Conservation (phyloP, 2,329 filamentous ascomycete genomes). For the Nannizzia gypsea region DNA sequence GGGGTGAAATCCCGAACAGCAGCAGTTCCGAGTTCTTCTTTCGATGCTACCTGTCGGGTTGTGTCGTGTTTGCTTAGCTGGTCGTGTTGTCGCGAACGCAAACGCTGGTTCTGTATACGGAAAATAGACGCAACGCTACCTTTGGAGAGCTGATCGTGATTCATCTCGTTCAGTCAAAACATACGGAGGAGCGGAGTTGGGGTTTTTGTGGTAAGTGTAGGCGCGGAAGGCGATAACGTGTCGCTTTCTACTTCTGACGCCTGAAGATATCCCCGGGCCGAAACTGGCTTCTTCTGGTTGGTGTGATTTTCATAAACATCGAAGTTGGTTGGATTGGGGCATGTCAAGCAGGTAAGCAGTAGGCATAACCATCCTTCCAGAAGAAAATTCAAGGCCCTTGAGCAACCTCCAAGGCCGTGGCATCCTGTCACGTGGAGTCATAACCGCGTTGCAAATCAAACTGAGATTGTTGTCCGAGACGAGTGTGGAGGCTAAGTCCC, state of each 20-base stretch:
- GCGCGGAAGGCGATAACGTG: neutral
- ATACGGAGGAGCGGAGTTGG: neutral
- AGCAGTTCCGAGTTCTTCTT: neutral
- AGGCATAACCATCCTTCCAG: neutral
- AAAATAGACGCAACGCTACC: neutral
- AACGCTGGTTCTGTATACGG: no score
- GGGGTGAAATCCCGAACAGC: neutral
- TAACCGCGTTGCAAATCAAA: constrained; percentile 1
- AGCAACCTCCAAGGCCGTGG: neutral
- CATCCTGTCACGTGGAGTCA: neutral
- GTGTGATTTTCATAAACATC: neutral
- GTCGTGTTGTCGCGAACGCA: neutral
- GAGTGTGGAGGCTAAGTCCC: neutral
- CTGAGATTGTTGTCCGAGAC: constrained; percentile 3
- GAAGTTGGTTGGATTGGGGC: neutral
- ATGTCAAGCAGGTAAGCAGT: neutral
- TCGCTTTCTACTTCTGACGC: neutral
- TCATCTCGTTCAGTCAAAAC: neutral
- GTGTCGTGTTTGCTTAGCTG: neutral
- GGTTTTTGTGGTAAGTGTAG: neutral
- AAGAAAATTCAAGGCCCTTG: neutral
- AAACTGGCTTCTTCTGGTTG: neutral
- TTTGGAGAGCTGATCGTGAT: neutral
- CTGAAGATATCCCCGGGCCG: neutral
- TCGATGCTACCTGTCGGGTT: neutral